Base-by-base conservation (phyloP, 176 grass and related monocot species). In the Phragmites australis region DNA sequence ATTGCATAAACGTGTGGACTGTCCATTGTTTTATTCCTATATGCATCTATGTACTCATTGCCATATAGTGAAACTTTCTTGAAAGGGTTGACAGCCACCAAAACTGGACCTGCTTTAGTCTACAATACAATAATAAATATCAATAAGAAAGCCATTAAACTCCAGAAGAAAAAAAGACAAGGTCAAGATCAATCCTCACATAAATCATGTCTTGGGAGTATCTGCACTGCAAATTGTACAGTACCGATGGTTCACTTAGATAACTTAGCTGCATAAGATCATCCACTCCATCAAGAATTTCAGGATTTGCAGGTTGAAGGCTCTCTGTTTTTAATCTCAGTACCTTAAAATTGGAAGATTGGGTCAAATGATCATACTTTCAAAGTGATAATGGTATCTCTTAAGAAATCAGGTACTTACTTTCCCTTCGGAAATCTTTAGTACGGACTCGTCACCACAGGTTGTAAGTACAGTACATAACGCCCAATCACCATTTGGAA, bases 201-300 rank as follows among this genome's bases (percentile, higher is more conserved):
- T 99, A 99, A 84, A 96, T 99, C 70, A 80, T 82, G 78, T 99
- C 90, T 82, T 86, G 81, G 34, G 90, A 85, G 46, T 99, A 99
- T 92, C 96, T 89, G 80, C 88, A 91, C 75, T 93, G 96, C 82
- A 99, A 81, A 74, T 99, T 99, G 82, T 95, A 91, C 75, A 99
- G 74, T 40, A 99, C 96, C 29, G 96, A 95, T 68, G 96, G 90
- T 79, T 99, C 96, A 74, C 93, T 88, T 79, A 99, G 84, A 91
- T 99, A 99, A 87, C 97, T 99, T 31, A 99, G 88, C 50, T 99
- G 97, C 97, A 99, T 99, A 53, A 99, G 92, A 85, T 99, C 90
- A 51, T 95, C 93, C 62, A 95, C 93, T 75, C 97, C 97, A 59
- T 99, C 87, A 19, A 99, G 97, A 90, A 99, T 99, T 93, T 99